Conservation (phyloP, 805 yeast genomes). For the Grigorovia humatica region DNA sequence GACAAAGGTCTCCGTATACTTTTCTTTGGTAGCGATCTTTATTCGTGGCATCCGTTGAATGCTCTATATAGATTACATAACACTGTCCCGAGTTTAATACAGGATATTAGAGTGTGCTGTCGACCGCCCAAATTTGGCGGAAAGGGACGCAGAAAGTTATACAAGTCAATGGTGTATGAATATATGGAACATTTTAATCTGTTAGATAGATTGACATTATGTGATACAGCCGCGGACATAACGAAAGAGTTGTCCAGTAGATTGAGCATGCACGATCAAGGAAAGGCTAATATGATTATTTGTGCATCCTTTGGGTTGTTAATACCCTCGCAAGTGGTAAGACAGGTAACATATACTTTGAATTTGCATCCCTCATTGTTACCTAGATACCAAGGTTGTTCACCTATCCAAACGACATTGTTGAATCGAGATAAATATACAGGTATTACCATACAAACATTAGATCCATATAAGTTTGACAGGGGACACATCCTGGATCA, state of each 20-base stretch:
- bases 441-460: constrained; percentile 83
- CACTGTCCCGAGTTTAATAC: constrained; percentile 11
- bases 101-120: constrained; percentile 49
- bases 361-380: constrained; percentile 89
- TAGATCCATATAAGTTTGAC: constrained; percentile 84
- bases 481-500: constrained; percentile 61
- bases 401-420: constrained; percentile 78
- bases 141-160: constrained; percentile 36
- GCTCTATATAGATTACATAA: constrained; percentile 15
- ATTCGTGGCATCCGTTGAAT: not conserved
- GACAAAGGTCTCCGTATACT: constrained; percentile 31
- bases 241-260: not conserved
- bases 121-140: constrained; percentile 57
- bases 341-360: constrained; percentile 44
- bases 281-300: constrained; percentile 40
- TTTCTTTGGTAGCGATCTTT: constrained; percentile 63
- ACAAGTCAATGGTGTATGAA: constrained; percentile 45
- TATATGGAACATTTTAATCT: not conserved
- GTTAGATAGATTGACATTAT: constrained; percentile 4
- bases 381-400: constrained; percentile 77
- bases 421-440: constrained; percentile 51
- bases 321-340: constrained; percentile 56
- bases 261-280: no score
- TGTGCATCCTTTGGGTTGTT: constrained; percentile 87
- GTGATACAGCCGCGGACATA: constrained; percentile 9